Base-by-base conservation (phyloP, 75 land plant genomes). In the Chamaecyparis obtusa region DNA sequence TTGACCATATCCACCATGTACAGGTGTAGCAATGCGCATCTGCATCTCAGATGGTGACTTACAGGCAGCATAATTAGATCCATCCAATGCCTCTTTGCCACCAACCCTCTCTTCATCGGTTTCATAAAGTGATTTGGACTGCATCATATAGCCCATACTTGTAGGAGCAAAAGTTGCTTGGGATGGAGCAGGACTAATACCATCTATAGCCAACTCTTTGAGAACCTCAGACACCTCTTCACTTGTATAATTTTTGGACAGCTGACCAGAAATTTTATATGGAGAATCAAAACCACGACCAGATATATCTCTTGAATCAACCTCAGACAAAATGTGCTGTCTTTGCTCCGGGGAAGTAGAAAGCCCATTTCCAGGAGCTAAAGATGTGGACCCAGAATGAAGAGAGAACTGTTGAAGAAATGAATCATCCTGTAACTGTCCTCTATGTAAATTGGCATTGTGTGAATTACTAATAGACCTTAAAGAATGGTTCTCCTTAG, bases 321-420 rank as follows among this genome's bases (percentile, higher is more conserved):
- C 35, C 35, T 86, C 41, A n/a, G 83, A 27, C 51, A 19, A 89
- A 87, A 44, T 57, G 87, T 88, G 60, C 87, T 90, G 82, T 85
- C 55, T 83, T 84, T 56, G 37, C 30, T 56, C 85, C 11, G 39
- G 36, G 55, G 69, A 54, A 84, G 15, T 51, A 84, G 85, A 78
- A 54, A 84, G n/a, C n/a, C 37, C 85, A 55, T 51, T 84, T 39
- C 69, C 85, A 55, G 71, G 71, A 13, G 37, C 32, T 35, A 49
- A 8, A 17, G 71, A 55, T 84, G 85, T 35, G 19, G 57, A 35
- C 14, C 43, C 85, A 84, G 72, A 57, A 16, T 24, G 85, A 84
- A 32, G 85, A 84, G 57, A 6, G 27, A 57, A 84, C 39, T 84
- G 75, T 57, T 55, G 79, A 30, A 39, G 85, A 49, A 57, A 43